These are phyloP conservation scores for Neonectria hederae DNA, from an alignment of 2,329 filamentous ascomycete species.

Conservation along the genomic window DNA sequence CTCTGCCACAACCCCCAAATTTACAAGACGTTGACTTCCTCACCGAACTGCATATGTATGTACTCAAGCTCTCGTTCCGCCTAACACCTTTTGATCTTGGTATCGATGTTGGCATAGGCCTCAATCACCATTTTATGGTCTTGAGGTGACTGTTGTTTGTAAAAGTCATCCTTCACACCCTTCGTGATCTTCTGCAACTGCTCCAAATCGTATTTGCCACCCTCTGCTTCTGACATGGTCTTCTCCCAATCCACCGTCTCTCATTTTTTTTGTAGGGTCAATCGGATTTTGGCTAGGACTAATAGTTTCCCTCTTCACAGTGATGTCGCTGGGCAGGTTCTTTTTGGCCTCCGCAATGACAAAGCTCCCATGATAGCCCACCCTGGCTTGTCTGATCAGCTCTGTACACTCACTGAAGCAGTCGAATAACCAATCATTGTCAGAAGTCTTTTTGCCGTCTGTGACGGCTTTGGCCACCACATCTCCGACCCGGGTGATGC, in stretches of 20 bases:
- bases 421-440: slow-evolving; percentile 7
- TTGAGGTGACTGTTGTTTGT: background rate
- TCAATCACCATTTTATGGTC: background rate
- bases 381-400: background rate
- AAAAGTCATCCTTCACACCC: slow-evolving; percentile 1
- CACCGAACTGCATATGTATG: background rate
- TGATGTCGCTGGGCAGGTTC: slow-evolving; percentile 3
- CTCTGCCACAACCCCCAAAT: slow-evolving; percentile 1
- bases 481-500: background rate
- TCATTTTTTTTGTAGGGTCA: background rate
- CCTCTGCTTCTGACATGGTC: background rate
- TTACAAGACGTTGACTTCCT: background rate
- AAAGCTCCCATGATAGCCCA: slow-evolving; percentile 10
- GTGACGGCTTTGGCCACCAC: background rate
- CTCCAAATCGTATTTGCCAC: background rate
- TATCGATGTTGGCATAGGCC: background rate
- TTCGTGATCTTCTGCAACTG: background rate
- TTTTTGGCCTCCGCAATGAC: slow-evolving; percentile 2
- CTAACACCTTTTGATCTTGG: background rate
- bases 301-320: slow-evolving; percentile 5
- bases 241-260: slow-evolving; percentile 7
- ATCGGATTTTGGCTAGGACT: background rate
- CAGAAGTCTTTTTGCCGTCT: background rate
- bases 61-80: background rate
- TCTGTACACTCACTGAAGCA: slow-evolving; percentile 4